A percentile compares a stretch with the other conserved stretches of the same genome.
phyloP scores from a whole-genome alignment of 2,329 filamentous ascomycete genomes.

The Xylariaceae sp. region DNA sequence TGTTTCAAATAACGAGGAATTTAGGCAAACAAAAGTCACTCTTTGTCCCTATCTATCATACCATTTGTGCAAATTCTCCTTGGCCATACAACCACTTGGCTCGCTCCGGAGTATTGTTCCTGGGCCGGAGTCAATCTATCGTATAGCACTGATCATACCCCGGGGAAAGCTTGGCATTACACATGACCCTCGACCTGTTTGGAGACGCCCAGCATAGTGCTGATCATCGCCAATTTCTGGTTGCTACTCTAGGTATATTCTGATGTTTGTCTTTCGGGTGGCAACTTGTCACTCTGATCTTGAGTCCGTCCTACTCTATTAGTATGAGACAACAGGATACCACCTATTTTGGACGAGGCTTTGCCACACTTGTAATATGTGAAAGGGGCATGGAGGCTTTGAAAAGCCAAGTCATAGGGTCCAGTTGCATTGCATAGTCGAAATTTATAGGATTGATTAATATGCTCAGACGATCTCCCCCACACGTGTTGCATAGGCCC shows the following conservation, averaged over 20 bases:
- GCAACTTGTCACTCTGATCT: neutral
- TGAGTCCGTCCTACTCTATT: neutral
- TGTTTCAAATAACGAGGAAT: constrained; percentile 41
- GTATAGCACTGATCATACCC: constrained; percentile 7
- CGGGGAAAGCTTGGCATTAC: constrained; percentile 29
- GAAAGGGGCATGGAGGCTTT: constrained; percentile 11
- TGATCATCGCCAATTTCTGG: neutral
- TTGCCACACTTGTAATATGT: constrained; percentile 17
- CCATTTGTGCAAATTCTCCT: constrained; percentile 16
- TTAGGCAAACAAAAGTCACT: constrained; percentile 30
- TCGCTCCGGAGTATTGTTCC: constrained; percentile 19
- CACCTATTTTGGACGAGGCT: neutral
- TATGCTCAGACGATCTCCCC: constrained; percentile 25
- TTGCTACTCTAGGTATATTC: neutral
- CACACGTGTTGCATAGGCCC: constrained; percentile 36
- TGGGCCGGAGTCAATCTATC: constrained; percentile 13
- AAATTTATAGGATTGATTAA: constrained; percentile 37
- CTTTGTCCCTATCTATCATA: constrained; percentile 3
- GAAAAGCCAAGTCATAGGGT: constrained; percentile 23
- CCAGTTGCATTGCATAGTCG: constrained; percentile 26
- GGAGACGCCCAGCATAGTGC: constrained; percentile 5
- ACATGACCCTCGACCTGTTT: neutral
- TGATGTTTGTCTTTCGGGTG: neutral
- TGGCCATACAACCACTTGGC: neutral
- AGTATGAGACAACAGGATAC: neutral